These are phyloP conservation scores for Larix sibirica DNA, from an alignment of 83 land plant genomes.

Conservation along the genomic window DNA sequence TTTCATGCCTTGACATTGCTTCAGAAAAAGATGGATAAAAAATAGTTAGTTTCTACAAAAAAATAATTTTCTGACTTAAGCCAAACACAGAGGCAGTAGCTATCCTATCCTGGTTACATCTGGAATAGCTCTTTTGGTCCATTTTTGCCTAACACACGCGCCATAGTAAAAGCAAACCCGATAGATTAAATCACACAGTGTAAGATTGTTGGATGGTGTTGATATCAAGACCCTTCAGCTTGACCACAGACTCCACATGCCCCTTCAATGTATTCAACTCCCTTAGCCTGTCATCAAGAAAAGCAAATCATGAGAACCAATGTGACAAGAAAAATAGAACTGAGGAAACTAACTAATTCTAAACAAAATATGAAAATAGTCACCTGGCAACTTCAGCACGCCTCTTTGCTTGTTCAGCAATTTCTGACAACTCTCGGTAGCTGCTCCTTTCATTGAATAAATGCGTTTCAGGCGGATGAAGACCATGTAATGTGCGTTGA, in stretches of 20 bases:
- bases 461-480: constrained; percentile 17
- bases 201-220: constrained; percentile 58
- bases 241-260: constrained; percentile 56
- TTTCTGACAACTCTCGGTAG: constrained; percentile 48
- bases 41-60: too few species aligned
- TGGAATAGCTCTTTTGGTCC: too few species aligned
- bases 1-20: too few species aligned
- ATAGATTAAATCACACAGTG: constrained; percentile 34
- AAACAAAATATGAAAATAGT: neutral
- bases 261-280: constrained; percentile 60
- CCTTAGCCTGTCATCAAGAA: constrained; percentile 31
- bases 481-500: constrained; percentile 45
- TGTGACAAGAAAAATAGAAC: neutral
- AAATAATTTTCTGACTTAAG: too few species aligned
- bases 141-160: too few species aligned
- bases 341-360: neutral
- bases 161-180: too few species aligned
- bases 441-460: constrained; percentile 23
- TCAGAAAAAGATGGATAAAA: too few species aligned
- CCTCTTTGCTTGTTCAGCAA: constrained; percentile 72
- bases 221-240: constrained; percentile 63
- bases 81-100: too few species aligned
- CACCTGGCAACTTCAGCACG: constrained; percentile 75
- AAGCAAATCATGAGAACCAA: neutral
- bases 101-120: too few species aligned